Base-by-base conservation (phyloP, 2,329 filamentous ascomycete species). In the Botrytis pseudocinerea region DNA sequence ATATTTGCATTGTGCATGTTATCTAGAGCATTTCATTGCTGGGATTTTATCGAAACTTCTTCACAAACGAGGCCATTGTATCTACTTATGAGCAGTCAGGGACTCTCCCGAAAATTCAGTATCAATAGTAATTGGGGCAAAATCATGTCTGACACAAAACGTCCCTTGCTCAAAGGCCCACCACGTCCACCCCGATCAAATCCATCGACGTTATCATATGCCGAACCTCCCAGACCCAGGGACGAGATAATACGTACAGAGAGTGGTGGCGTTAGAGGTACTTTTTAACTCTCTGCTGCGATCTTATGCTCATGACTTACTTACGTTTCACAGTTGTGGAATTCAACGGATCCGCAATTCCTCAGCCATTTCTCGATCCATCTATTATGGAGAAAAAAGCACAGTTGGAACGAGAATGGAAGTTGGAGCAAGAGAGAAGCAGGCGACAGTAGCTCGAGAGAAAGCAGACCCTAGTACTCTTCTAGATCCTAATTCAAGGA, bases 321-420 rank as follows among this genome's bases (percentile, higher is more conserved):
- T 69, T 9, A 28, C 20, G 22, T 54, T 10, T 73, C 14, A 65
- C 60, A 80, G 77, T 74, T 6, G 62, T 76, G 12, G 77, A 78
- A 40, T 78, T 78, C 54, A 76, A 70, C 18, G 77, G 77, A 46
- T 73, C 72, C 64, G 72, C 74, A 46, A 63, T 74, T 14, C 77
- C 78, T 12, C 76, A 78, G 69, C 79, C 79, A 18, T 80, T 80
- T 59, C 73, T 80, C 40, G 77, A 80, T 54, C 77, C 77, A 8
- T 73, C 75, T 0, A 75, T 79, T 28, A 70, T 80, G 10, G 69
- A 77, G 63, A 70, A 72, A 20, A 73, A 74, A 8, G 69, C 76
- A 18, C 73, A 74, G 69, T 73, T 65, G 35, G 74, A 77, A 32
- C 74, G 74, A 28, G 57, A 78, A 68, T 73, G 71, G 76, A 60